Percentiles rank a stretch among this genome's conserved stretches.
Evolutionary conservation across 345 rosid genomes (phyloP).

Genomic region (Populus davidiana): DNA sequence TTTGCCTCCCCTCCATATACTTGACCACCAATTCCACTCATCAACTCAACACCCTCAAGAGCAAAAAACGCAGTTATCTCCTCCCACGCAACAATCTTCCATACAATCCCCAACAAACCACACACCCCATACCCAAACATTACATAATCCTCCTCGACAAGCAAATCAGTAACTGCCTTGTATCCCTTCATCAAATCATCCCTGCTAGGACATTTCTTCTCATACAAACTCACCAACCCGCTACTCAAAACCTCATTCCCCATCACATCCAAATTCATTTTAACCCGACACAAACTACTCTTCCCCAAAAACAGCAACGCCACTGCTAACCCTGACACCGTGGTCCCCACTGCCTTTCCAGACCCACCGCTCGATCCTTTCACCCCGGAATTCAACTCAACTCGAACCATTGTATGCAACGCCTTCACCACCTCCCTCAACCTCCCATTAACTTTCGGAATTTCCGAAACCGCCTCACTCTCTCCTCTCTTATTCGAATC

Average conservation of each 20-base stretch:
- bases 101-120: slow-evolving; percentile 41
- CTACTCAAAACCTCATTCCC: slow-evolving; percentile 33
- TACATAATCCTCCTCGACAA: slow-evolving; percentile 37
- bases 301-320: slow-evolving; percentile 48
- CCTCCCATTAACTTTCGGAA: slow-evolving; percentile 53
- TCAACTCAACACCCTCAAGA: slow-evolving; percentile 56
- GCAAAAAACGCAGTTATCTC: slow-evolving; percentile 54
- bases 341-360: slow-evolving; percentile 27
- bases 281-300: slow-evolving; percentile 47
- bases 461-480: slow-evolving; percentile 39
- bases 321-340: slow-evolving; percentile 37
- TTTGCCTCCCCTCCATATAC: slow-evolving; percentile 36
- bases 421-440: slow-evolving; percentile 56
- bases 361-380: slow-evolving; percentile 31
- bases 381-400: slow-evolving; percentile 48
- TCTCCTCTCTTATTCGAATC: slow-evolving; percentile 46
- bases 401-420: slow-evolving; percentile 50
- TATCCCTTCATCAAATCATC: slow-evolving; percentile 25
- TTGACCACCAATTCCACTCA: slow-evolving; percentile 29
- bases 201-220: slow-evolving; percentile 19
- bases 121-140: slow-evolving; percentile 51
- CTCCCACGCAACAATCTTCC: slow-evolving; percentile 81
- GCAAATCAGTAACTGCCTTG: slow-evolving; percentile 36
- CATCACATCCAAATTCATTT: slow-evolving; percentile 40
- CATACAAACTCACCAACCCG: slow-evolving; percentile 32